Evolutionary conservation across 768 basidiomycete species (phyloP), one percentile per base, ranked within the genome.

Genomic region (Lentinus tigrinus): DNA sequence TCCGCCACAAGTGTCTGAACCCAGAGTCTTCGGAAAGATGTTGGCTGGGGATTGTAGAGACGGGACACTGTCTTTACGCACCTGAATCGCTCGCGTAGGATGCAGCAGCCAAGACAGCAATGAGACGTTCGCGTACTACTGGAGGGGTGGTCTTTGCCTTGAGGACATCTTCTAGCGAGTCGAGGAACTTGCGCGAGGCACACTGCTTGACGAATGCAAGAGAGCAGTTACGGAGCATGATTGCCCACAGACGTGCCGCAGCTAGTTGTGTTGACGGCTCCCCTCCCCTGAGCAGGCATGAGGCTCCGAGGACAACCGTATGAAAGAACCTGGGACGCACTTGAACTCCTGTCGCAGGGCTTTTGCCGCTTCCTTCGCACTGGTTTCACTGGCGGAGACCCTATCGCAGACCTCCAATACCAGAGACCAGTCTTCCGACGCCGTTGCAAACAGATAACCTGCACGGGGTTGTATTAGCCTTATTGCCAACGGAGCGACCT

Each of bases 271-370:
- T 84, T 36, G 85, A 70, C 2, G 90, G 88, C 68, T 89, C 88
- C 4, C 87, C 91, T 65, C 87, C 88, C 68, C 88, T 89, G 60
- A 3, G 39, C 1, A 23, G n/a, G 54, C 56, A 47, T 40, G 46
- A 23, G 62, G 44, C 26, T 64, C 50, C 27, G 59, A 16, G 60
- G 42, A 60, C 59, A 26, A 44, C 26, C 8, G 39, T 3, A 13
- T 65, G 70, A 43, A 66, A 51, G 39, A 16, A 24, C 39, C n/a
- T 34, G 38, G 16, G 21, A 70, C 81, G 56, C 58, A 90, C 85
- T 94, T 94, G 80, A 97, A 92, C 70, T 93, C 93, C 42, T 87
- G 82, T 48, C 93, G 76, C 43, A 95, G 76, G 1, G 93, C 91
- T 52, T 85, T 85, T 6, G 88, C 85, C 0, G 93, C 92, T 67